Percentiles rank a stretch among this genome's conserved stretches.
Conservation (phyloP, 805 yeast species). For the Cyberlindnera lachancei region DNA sequence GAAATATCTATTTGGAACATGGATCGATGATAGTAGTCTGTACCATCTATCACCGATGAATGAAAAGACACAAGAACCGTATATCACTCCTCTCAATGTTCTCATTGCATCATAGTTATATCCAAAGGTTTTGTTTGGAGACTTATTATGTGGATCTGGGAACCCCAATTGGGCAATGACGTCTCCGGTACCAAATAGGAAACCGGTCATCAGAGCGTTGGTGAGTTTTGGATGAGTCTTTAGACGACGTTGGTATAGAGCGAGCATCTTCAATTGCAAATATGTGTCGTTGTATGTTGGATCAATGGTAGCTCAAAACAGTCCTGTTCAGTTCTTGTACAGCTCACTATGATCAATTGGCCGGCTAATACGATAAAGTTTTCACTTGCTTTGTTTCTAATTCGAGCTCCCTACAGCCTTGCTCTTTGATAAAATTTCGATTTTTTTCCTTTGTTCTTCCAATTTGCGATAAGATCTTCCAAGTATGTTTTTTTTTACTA, state of each 20-base stretch:
- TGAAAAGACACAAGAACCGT: slow-evolving; percentile 70
- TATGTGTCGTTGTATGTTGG: no score
- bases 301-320: no score
- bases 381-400: no score
- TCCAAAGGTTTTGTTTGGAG: not conserved
- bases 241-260: slow-evolving; percentile 21
- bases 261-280: slow-evolving; percentile 5
- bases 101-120: slow-evolving; percentile 42
- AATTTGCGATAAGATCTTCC: no score
- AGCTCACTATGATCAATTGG: no score
- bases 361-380: no score
- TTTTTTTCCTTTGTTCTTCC: no score
- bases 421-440: no score
- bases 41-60: slow-evolving; percentile 75
- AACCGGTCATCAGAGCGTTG: slow-evolving; percentile 48
- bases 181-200: slow-evolving; percentile 72
- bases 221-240: slow-evolving; percentile 42
- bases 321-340: no score
- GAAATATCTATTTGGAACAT: slow-evolving; percentile 30
- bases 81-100: slow-evolving; percentile 55
- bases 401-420: no score
- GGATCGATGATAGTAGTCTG: slow-evolving; percentile 37
- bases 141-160: slow-evolving; percentile 21
- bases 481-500: no score
- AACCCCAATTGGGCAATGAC: slow-evolving; percentile 56